Conservation (phyloP, 2,329 filamentous ascomycete genomes). For the Fusarium floridanum region DNA sequence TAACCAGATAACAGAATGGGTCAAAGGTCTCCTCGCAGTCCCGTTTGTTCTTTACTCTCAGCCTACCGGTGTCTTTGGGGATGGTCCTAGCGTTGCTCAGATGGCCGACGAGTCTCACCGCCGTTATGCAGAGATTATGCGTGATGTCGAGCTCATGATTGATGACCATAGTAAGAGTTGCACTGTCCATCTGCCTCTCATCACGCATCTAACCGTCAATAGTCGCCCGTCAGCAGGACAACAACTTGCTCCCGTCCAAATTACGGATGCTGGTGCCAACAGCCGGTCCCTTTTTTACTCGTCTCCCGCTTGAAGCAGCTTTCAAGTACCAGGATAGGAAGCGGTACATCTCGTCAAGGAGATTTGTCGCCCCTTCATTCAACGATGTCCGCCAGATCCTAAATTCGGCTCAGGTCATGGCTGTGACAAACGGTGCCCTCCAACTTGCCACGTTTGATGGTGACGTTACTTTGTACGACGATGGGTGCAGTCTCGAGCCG, state of each 20-base stretch:
- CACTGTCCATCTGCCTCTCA: too few species aligned
- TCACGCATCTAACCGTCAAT: not conserved
- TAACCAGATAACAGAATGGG: conserved; percentile 79
- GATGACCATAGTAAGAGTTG: conserved; percentile 82
- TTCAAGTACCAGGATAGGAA: conserved; percentile 91
- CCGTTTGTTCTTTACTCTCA: conserved; percentile 98
- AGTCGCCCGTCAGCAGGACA: conserved; percentile 79
- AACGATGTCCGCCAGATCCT: conserved; percentile 94
- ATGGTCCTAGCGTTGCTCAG: conserved; percentile 72
- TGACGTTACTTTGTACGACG: conserved; percentile 95
- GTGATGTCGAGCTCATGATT: conserved; percentile 91
- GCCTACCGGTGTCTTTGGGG: conserved; percentile 86
- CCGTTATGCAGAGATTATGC: conserved; percentile 94
- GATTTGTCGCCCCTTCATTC: conserved; percentile 96
- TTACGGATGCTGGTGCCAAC: conserved; percentile 91
- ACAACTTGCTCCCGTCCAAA: conserved; percentile 81
- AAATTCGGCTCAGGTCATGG: conserved; percentile 95
- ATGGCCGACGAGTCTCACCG: conserved; percentile 86
- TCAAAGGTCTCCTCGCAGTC: conserved; percentile 93
- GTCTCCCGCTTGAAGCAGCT: conserved; percentile 86
- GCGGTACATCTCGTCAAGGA: conserved; percentile 87
- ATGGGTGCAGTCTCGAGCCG: conserved; percentile 83
- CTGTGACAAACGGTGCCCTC: conserved; percentile 81
- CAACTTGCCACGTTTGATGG: conserved; percentile 96
- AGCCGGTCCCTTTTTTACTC: conserved; percentile 94